A percentile compares a stretch with the other conserved stretches of the same genome.
phyloP scores from a whole-genome alignment of 441 rosid species.

The Bocquillonia castaneifolia region DNA sequence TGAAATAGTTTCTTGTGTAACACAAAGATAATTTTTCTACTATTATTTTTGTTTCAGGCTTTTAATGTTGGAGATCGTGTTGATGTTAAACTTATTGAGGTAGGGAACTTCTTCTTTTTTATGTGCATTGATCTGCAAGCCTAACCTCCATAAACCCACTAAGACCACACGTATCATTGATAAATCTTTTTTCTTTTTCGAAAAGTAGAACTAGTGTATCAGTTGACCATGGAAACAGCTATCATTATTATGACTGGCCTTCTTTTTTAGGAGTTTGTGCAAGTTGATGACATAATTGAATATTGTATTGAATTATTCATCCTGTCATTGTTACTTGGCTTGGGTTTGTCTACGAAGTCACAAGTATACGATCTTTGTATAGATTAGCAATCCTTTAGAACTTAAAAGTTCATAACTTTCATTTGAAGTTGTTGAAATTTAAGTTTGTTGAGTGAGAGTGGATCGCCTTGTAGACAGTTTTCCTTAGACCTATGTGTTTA shows the following conservation, averaged over 20 bases:
- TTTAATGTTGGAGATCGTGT: constrained; percentile 82
- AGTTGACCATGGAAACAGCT: not conserved
- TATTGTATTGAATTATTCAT: not conserved
- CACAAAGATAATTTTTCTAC: constrained; percentile 13
- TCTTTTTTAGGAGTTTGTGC: not conserved
- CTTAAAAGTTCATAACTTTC: not conserved
- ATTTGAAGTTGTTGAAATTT: not conserved
- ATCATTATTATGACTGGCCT: not conserved
- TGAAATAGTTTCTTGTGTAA: not conserved
- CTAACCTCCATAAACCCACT: not conserved
- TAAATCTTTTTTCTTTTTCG: not conserved
- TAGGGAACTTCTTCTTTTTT: constrained; percentile 28
- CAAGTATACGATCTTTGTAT: not conserved
- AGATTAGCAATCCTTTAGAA: not conserved
- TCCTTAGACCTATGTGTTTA: not conserved
- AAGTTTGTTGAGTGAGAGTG: not conserved
- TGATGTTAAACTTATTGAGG: constrained; percentile 98
- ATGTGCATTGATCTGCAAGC: not conserved
- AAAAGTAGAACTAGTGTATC: not conserved
- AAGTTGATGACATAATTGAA: not conserved
- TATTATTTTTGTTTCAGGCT: constrained; percentile 42
- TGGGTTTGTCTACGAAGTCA: not conserved
- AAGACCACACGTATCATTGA: not conserved
- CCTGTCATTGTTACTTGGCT: not conserved
- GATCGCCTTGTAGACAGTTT: not conserved